Evolutionary conservation across 306 rosid species (phyloP).

Genomic region (Lathyrus sativus): DNA sequence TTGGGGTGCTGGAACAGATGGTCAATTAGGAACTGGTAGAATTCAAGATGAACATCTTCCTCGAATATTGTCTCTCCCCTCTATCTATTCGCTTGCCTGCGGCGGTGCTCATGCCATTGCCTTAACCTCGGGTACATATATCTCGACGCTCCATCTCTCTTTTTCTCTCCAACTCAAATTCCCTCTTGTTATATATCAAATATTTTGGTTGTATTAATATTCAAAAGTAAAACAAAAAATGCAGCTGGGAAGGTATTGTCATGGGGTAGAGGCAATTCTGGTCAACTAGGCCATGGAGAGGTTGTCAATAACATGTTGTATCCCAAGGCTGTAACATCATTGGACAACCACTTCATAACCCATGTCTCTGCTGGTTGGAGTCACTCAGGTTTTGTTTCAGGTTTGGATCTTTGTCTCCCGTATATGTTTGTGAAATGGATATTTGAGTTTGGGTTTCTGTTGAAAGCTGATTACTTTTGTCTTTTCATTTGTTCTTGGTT

Average conservation of each 20-base stretch:
- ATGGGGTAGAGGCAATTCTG: slow-evolving; percentile 92
- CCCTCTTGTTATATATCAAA: too few relatives aligned
- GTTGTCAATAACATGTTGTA: slow-evolving; percentile 43
- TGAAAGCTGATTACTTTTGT: slow-evolving; percentile 16
- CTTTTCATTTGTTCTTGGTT: slow-evolving; percentile 12
- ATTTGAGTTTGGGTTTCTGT: not conserved
- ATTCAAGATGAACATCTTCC: slow-evolving; percentile 70
- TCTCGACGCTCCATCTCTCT: too few relatives aligned
- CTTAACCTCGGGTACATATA: slow-evolving; percentile 56
- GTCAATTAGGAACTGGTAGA: slow-evolving; percentile 65
- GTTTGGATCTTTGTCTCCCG: slow-evolving; percentile 35
- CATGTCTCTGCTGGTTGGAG: slow-evolving; percentile 93
- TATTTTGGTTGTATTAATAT: not conserved
- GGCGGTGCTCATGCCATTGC: slow-evolving; percentile 92
- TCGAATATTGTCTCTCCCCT: slow-evolving; percentile 49
- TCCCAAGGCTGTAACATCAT: slow-evolving; percentile 60
- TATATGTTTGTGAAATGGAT: not conserved
- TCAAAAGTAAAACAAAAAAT: not conserved
- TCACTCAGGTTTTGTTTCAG: slow-evolving; percentile 94
- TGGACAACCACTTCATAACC: slow-evolving; percentile 53
- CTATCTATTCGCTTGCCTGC: slow-evolving; percentile 65
- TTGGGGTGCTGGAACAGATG: slow-evolving; percentile 98
- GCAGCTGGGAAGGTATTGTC: slow-evolving; percentile 76
- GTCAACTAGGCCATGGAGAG: slow-evolving; percentile 80
- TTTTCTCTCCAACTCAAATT: too few relatives aligned